A percentile compares a stretch with the other conserved stretches of the same genome.
Evolutionary conservation across 1,284 basidiomycete species (phyloP).

Genomic region (Sanghuangporus sanghuang): DNA sequence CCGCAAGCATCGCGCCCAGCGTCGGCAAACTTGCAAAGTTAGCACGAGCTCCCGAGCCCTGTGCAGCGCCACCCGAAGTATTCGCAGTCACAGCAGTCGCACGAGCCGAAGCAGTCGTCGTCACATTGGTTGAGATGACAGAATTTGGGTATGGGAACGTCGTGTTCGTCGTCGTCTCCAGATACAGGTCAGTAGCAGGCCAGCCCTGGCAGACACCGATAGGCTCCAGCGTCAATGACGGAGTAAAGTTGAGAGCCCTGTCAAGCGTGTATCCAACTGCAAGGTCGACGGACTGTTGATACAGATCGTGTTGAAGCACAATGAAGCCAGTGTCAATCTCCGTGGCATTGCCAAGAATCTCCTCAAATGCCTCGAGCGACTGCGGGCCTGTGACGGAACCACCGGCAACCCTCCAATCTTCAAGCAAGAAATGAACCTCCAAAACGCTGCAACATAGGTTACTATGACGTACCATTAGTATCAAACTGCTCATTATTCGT

Average conservation of each 20-base stretch:
- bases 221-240: slow-evolving; percentile 58
- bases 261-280: slow-evolving; percentile 85
- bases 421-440: slow-evolving; percentile 17
- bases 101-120: slow-evolving; percentile 14
- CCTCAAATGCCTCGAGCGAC: slow-evolving; percentile 53
- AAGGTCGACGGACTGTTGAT: slow-evolving; percentile 81
- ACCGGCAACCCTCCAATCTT: slow-evolving; percentile 81
- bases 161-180: slow-evolving; percentile 56
- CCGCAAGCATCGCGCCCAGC: slow-evolving; percentile 12
- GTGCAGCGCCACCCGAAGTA: neutral
- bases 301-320: slow-evolving; percentile 86
- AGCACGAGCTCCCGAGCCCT: slow-evolving; percentile 3
- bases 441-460: neutral
- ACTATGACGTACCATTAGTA: slow-evolving; percentile 55
- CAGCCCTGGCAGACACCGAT: slow-evolving; percentile 59
- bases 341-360: slow-evolving; percentile 58
- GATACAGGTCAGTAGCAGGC: slow-evolving; percentile 51
- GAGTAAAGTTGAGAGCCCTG: slow-evolving; percentile 53
- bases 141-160: slow-evolving; percentile 47
- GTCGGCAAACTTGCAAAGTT: neutral
- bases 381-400: slow-evolving; percentile 57
- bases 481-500: slow-evolving; percentile 64
- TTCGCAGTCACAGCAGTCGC: slow-evolving; percentile 6
- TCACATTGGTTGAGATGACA: slow-evolving; percentile 6
- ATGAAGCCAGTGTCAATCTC: slow-evolving; percentile 69